A percentile compares a stretch with the other conserved stretches of the same genome.
phyloP scores from a whole-genome alignment of 345 rosid genomes.

The Nephelium lappaceum region DNA sequence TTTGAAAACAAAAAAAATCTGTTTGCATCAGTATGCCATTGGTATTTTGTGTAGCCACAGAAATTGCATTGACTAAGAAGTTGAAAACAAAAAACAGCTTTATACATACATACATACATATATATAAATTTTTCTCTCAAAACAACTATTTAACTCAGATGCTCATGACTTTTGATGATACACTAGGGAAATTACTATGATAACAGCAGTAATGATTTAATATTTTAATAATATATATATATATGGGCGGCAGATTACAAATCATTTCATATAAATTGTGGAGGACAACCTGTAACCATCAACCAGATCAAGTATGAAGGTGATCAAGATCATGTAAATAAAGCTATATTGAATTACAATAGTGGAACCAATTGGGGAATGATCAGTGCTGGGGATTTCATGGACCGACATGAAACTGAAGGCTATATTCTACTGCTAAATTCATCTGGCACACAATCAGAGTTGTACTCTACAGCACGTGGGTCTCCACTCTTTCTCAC shows the following conservation, averaged over 20 bases:
- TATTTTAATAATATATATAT: not conserved
- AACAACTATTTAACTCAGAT: too few species aligned
- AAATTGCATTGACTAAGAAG: too few species aligned
- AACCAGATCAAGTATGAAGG: conserved; percentile 39
- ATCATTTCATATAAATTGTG: conserved; percentile 51
- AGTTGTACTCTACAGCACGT: conserved; percentile 49
- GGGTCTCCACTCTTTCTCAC: conserved; percentile 47
- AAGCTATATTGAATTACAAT: conserved; percentile 33
- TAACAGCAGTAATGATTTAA: not conserved
- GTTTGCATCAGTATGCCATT: not conserved
- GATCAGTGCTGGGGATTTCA: conserved; percentile 57
- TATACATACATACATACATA: too few species aligned
- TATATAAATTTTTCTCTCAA: too few species aligned
- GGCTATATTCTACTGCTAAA: conserved; percentile 10
- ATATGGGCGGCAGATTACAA: conserved; percentile 32
- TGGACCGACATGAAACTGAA: conserved; percentile 30
- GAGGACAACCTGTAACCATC: conserved; percentile 35
- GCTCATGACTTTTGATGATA: not conserved
- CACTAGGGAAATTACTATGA: not conserved
- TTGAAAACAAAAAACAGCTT: too few species aligned
- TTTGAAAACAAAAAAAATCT: not conserved
- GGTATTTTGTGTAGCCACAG: too few species aligned
- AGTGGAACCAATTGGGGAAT: conserved; percentile 46
- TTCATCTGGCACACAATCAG: conserved; percentile 18
- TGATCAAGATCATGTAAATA: conserved; percentile 39